Percentiles rank a stretch among this genome's conserved stretches.
Evolutionary conservation across 768 basidiomycete species (phyloP).

Genomic region (Amanita polypyramis): DNA sequence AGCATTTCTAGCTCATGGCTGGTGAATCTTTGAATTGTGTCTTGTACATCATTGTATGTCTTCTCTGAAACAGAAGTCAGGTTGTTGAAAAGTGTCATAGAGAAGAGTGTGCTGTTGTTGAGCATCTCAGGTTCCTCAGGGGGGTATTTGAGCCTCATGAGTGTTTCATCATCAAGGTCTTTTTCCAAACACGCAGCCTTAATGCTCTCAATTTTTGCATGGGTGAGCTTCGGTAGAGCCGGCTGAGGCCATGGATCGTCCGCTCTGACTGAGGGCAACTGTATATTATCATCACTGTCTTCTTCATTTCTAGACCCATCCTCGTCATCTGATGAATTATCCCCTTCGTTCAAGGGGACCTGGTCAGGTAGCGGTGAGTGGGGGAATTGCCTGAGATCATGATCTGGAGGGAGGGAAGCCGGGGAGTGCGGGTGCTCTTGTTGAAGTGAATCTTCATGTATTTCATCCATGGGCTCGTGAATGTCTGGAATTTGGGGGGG

Average conservation of each 20-base stretch:
- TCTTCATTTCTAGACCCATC: neutral
- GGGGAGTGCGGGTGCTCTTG: neutral
- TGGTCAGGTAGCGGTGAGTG: neutral
- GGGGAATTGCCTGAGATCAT: neutral
- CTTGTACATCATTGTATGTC: neutral
- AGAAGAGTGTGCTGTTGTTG: neutral
- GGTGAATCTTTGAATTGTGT: neutral
- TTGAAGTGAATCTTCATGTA: too few species aligned
- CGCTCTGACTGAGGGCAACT: neutral
- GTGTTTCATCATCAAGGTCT: neutral
- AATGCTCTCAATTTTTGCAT: neutral
- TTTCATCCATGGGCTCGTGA: too few species aligned
- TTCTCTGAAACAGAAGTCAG: neutral
- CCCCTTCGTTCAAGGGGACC: neutral
- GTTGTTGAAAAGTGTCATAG: neutral
- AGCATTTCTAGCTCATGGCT: too few species aligned
- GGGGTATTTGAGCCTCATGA: neutral
- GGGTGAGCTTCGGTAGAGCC: neutral
- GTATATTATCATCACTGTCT: neutral
- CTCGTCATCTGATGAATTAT: neutral
- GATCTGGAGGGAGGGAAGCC: neutral
- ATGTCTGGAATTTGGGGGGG: too few species aligned
- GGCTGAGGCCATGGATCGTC: neutral
- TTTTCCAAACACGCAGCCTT: neutral
- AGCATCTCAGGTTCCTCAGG: neutral